Base-by-base conservation (phyloP, 2,329 filamentous ascomycete species). In the Monilinia vaccinii-corymbosi region DNA sequence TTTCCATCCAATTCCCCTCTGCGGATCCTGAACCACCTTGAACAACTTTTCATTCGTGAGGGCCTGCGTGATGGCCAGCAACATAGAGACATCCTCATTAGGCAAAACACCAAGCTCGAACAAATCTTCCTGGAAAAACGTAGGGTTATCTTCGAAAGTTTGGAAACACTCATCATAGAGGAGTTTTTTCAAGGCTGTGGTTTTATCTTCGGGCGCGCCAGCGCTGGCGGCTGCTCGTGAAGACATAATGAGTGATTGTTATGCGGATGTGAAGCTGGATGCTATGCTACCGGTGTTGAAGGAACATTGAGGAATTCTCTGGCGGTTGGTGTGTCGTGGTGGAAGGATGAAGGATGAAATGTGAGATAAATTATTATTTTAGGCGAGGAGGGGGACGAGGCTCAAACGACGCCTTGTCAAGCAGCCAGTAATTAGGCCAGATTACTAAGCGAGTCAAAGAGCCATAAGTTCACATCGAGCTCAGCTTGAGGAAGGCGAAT, bases 41-140 rank as follows among this genome's bases (percentile, higher is more conserved):
- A 86, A 81, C 42, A 86, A 77, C 70, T 81, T 82, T 68, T 87
- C 83, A 67, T 83, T 76, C 62, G 79, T 79, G 56, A 87, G 77
- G 38, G 73, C 75, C 72, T 85, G 81, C 45, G 85, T 76, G 18
- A 84, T 79, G 58, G 75, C 73, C 60, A 83, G 71, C 25, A 86
- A 78, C 50, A 80, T 75, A 68, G 76, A 71, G 63, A 83, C 72
- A 70, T 85, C 79, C 62, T 79, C 75, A 53, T 80, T 78, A 6
- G 82, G 81, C 52, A 86, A 79, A 63, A 86, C 76, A 61, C 79
- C 77, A 60, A 85, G 76, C 31, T 77, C 77, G 61, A 82, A 72
- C 44, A 87, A 74, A 65, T 85, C 82, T 40, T 79, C 76, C 69
- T 86, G 83, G 14, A 77, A 78, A 71, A 85, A 85, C 55, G 82